These are phyloP conservation scores for Aureobasidium melanogenum DNA, from an alignment of 2,329 filamentous ascomycete genomes.

Conservation along the genomic window DNA sequence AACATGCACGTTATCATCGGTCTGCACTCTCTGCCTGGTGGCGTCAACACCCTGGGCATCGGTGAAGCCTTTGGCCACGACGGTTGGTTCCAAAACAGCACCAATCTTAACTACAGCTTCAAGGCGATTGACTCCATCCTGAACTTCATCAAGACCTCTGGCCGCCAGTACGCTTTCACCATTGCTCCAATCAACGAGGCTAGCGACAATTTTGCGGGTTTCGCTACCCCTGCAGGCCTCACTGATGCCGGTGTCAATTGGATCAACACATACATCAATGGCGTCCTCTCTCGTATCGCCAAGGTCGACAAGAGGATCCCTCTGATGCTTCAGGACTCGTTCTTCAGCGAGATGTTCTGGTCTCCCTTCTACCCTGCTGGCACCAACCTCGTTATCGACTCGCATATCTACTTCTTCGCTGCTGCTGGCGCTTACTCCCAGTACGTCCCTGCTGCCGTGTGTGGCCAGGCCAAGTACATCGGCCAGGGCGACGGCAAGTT, in stretches of 20 bases:
- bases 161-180: conserved; percentile 25
- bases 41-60: conserved; percentile 24
- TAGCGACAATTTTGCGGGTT: conserved; percentile 28
- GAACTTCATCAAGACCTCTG: conserved; percentile 25
- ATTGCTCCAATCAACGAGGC: conserved; percentile 32
- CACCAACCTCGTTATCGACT: conserved; percentile 26
- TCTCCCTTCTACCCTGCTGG: conserved; percentile 19
- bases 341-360: conserved; percentile 23
- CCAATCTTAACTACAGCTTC: conserved; percentile 26
- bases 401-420: conserved; percentile 26
- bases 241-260: conserved; percentile 23
- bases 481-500: conserved; percentile 17
- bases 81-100: conserved; percentile 29
- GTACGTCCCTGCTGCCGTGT: conserved; percentile 22
- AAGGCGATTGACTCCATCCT: conserved; percentile 25
- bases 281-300: conserved; percentile 19
- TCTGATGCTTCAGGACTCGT: conserved; percentile 27
- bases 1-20: conserved; percentile 30
- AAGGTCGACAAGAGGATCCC: conserved; percentile 24
- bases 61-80: conserved; percentile 22
- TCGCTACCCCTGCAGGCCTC: conserved; percentile 25
- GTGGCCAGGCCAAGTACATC: conserved; percentile 19
- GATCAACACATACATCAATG: conserved; percentile 27
- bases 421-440: conserved; percentile 19
- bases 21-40: conserved; percentile 25